These are phyloP conservation scores for Digitaria exilis DNA, from an alignment of 202 grass and related monocot species.

Conservation along the genomic window DNA sequence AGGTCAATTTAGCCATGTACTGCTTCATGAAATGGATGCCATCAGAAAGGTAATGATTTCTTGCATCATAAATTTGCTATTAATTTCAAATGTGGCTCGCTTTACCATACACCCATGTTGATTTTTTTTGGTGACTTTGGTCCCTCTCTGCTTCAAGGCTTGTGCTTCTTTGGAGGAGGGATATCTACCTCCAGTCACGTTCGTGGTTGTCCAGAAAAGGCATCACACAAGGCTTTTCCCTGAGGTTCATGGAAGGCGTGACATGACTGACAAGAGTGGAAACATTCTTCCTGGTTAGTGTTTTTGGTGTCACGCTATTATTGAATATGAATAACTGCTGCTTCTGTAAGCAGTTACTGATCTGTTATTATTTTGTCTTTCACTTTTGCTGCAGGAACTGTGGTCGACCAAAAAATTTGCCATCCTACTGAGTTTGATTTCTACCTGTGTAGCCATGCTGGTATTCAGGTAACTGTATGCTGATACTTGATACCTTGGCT, in stretches of 20 bases:
- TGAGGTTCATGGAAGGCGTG: constrained; percentile 55
- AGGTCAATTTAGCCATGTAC: constrained; percentile 67
- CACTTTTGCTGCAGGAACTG: constrained; percentile 58
- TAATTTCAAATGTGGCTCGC: neutral
- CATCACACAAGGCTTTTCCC: constrained; percentile 87
- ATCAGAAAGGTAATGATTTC: constrained; percentile 60
- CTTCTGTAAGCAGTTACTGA: constrained; percentile 18
- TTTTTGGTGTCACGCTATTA: neutral
- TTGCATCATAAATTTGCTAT: neutral
- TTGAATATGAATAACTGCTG: neutral
- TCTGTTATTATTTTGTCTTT: neutral
- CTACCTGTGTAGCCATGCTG: constrained; percentile 86
- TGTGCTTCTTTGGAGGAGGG: constrained; percentile 68
- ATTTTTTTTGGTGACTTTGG: neutral
- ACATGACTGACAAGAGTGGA: constrained; percentile 70
- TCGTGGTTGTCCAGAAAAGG: constrained; percentile 88
- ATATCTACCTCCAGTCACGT: constrained; percentile 72
- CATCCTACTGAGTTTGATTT: constrained; percentile 89
- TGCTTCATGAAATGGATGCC: constrained; percentile 76
- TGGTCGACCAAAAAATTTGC: constrained; percentile 77
- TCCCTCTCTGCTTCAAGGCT: constrained; percentile 49
- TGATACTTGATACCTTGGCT: neutral
- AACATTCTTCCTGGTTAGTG: constrained; percentile 80
- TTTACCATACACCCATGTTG: neutral
- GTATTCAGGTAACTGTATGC: constrained; percentile 60